Evolutionary conservation across 1,284 basidiomycete species (phyloP).

Genomic region (Ceratobasidium sp.): DNA sequence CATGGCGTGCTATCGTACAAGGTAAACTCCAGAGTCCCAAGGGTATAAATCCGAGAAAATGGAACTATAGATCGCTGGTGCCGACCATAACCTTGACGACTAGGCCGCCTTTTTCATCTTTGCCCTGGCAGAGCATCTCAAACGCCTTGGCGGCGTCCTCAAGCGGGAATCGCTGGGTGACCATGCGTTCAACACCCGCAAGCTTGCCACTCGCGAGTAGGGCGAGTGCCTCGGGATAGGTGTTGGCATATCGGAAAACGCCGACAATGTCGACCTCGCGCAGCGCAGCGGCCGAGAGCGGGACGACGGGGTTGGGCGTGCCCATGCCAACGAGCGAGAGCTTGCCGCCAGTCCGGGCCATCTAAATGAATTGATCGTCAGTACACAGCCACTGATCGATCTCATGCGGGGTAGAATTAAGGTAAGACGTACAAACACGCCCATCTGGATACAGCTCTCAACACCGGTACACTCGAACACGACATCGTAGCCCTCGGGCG

Average conservation of each 20-base stretch:
- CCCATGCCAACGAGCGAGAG: conserved; percentile 97
- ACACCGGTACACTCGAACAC: conserved; percentile 97
- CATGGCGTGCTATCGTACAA: conserved; percentile 28
- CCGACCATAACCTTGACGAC: conserved; percentile 89
- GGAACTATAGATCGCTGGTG: conserved; percentile 34
- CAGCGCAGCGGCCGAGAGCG: conserved; percentile 82
- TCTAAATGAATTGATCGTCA: conserved; percentile 57
- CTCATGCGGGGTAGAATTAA: conserved; percentile 44
- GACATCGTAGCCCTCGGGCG: conserved; percentile 76
- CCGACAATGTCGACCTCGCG: conserved; percentile 95
- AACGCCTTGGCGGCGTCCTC: conserved; percentile 77
- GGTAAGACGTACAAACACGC: conserved; percentile 72
- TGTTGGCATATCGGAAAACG: conserved; percentile 85
- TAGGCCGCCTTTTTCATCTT: conserved; percentile 78
- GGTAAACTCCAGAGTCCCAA: conserved; percentile 31
- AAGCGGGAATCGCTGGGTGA: conserved; percentile 82
- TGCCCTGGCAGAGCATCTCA: conserved; percentile 77
- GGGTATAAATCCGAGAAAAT: conserved; percentile 15
- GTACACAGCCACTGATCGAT: conserved; percentile 26
- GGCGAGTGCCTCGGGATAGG: conserved; percentile 83
- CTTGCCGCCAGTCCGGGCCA: conserved; percentile 84
- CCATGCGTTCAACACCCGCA: conserved; percentile 73
- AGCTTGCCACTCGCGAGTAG: conserved; percentile 74
- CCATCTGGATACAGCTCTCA: conserved; percentile 88
- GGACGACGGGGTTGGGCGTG: conserved; percentile 80